Percentiles rank a stretch among this genome's conserved stretches.
Evolutionary conservation across 805 yeast species (phyloP).

Genomic region (Jamesozyma spencerorum): DNA sequence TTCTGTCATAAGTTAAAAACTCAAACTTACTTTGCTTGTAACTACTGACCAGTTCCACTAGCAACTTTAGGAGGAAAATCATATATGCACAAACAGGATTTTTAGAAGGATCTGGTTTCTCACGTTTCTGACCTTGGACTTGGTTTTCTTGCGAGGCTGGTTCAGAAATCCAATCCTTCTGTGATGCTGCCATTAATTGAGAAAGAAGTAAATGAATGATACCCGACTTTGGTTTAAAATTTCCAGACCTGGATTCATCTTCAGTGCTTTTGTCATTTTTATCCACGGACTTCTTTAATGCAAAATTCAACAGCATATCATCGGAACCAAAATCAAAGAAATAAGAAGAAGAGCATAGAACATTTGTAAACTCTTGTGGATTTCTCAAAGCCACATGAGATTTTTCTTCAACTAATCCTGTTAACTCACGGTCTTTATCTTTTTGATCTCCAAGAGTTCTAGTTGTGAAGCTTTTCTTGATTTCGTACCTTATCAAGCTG

Average conservation of each 20-base stretch:
- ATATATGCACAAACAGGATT: constrained; percentile 57
- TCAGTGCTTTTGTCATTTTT: constrained; percentile 7
- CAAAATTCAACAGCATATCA: constrained; percentile 18
- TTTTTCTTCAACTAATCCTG: constrained; percentile 40
- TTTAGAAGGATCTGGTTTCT: constrained; percentile 33
- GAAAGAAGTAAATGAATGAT: constrained; percentile 53
- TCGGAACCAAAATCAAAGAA: constrained; percentile 39
- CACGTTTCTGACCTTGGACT: constrained; percentile 20
- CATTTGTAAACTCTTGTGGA: constrained; percentile 41
- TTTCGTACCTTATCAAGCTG: constrained; percentile 41
- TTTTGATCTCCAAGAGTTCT: constrained; percentile 26
- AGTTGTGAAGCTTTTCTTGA: constrained; percentile 36
- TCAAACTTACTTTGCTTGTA: constrained; percentile 77
- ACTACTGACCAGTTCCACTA: constrained; percentile 66
- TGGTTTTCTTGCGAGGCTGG: constrained; percentile 24
- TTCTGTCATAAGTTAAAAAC: constrained; percentile 64
- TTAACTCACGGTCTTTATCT: constrained; percentile 37
- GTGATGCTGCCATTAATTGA: constrained; percentile 49
- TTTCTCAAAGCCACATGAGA: constrained; percentile 39
- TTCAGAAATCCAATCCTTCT: constrained; percentile 35
- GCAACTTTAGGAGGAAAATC: constrained; percentile 54
- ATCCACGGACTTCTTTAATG: constrained; percentile 21
- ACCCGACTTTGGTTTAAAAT: constrained; percentile 36
- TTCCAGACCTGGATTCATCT: constrained; percentile 7
- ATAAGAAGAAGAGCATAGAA: constrained; percentile 34